These are phyloP conservation scores for Petasospora fabianii DNA, from an alignment of 1,139 yeast genomes.

Conservation along the genomic window DNA sequence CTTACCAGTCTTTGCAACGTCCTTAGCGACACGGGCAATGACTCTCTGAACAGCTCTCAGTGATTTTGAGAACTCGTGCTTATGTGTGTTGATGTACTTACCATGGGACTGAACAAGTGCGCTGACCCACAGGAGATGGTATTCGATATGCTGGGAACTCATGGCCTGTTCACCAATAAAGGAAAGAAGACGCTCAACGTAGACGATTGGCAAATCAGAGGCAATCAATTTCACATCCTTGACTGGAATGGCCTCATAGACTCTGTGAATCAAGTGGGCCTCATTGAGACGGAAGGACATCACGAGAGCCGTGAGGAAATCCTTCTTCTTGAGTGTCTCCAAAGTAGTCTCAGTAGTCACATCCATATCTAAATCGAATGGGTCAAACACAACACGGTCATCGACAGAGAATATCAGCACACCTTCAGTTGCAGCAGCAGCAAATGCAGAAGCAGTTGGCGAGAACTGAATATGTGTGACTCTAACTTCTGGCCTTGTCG, in stretches of 20 bases:
- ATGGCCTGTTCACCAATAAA: constrained; percentile 70
- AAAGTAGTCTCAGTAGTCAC: constrained; percentile 78
- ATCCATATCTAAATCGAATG: constrained; percentile 91
- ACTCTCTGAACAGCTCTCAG: constrained; percentile 74
- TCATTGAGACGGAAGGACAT: constrained; percentile 96
- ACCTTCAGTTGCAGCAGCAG: constrained; percentile 96
- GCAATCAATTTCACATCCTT: constrained; percentile 66
- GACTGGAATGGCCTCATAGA: constrained; percentile 75
- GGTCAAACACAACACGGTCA: constrained; percentile 76
- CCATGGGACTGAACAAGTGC: constrained; percentile 72
- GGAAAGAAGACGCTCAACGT: constrained; percentile 61
- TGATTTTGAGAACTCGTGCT: constrained; percentile 61
- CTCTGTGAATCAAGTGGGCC: constrained; percentile 61
- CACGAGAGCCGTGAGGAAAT: constrained; percentile 75
- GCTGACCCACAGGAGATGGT: constrained; percentile 77
- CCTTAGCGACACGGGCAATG: constrained; percentile 71
- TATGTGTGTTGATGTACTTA: constrained; percentile 58
- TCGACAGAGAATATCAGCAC: constrained; percentile 78
- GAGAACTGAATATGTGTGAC: constrained; percentile 77
- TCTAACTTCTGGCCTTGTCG: constrained; percentile 73
- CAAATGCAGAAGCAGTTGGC: constrained; percentile 88
- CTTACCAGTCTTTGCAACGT: constrained; percentile 53
- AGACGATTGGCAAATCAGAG: constrained; percentile 68
- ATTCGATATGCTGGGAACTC: constrained; percentile 85
- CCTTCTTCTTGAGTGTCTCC: constrained; percentile 61